Evolutionary conservation across 2,329 filamentous ascomycete genomes (phyloP).

Genomic region (Calonectria multiphialidica): DNA sequence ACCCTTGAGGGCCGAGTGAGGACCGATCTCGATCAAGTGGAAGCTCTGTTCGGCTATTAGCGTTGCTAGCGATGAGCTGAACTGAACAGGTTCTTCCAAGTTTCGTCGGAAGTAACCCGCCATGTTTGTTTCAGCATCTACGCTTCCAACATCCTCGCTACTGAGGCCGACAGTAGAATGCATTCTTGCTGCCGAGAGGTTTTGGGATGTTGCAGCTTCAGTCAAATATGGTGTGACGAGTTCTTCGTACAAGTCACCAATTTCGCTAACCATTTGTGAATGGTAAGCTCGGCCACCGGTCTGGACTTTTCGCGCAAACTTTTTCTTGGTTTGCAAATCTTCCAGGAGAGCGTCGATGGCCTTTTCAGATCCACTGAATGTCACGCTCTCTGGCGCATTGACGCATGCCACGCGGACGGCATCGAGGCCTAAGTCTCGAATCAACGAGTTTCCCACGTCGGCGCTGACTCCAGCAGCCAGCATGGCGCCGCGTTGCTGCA

Average conservation of each 20-base stretch:
- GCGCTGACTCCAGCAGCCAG: not conserved
- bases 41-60: not conserved
- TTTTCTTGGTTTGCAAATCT: not conserved
- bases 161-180: not conserved
- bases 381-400: not conserved
- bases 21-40: not conserved
- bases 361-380: not conserved
- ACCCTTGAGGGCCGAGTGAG: not conserved
- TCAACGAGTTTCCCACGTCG: not conserved
- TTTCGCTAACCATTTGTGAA: not conserved
- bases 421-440: not conserved
- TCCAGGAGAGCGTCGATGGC: not conserved
- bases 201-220: too few relatives aligned
- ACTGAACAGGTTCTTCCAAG: not conserved
- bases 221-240: not conserved
- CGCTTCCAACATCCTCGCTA: not conserved
- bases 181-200: not conserved
- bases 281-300: not conserved
- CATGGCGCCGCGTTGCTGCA: not conserved
- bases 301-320: not conserved
- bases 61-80: not conserved
- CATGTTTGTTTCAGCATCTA: not conserved
- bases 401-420: not conserved
- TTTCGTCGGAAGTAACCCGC: not conserved
- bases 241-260: constrained; percentile 7